These are phyloP conservation scores for Penicillium longicatenatum DNA, from an alignment of 495 filamentous ascomycete genomes.

Conservation along the genomic window DNA sequence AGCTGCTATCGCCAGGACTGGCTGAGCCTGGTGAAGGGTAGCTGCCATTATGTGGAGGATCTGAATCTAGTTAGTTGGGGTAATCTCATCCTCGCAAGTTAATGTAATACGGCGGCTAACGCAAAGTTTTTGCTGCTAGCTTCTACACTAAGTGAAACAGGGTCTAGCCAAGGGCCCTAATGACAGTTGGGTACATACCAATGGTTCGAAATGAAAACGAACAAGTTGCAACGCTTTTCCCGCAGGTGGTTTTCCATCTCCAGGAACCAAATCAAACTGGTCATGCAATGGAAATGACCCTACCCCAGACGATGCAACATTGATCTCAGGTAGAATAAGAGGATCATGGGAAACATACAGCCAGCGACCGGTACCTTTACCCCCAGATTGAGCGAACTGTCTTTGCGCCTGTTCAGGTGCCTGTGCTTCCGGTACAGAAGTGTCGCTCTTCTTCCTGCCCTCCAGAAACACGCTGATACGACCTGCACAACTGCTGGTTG, in stretches of 20 bases:
- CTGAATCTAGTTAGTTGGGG: conserved; percentile 40
- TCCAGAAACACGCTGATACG: conserved; percentile 84
- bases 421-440: conserved; percentile 8
- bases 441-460: conserved; percentile 54
- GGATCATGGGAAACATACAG: conserved; percentile 85
- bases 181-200: conserved; percentile 59
- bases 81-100: too few species aligned
- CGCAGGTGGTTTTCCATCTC: conserved; percentile 32
- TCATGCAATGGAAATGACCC: conserved; percentile 21
- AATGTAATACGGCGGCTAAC: too few species aligned
- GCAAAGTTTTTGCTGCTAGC: too few species aligned
- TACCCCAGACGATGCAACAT: conserved; percentile 2
- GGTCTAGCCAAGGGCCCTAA: not conserved
- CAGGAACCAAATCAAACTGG: conserved; percentile 37
- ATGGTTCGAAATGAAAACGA: conserved; percentile 91
- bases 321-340: conserved; percentile 33
- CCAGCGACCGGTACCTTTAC: conserved; percentile 85
- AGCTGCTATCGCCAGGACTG: conserved; percentile 70
- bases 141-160: too few species aligned
- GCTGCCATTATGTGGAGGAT: conserved; percentile 86
- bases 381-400: conserved; percentile 60
- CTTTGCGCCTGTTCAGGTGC: conserved; percentile 6
- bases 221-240: conserved; percentile 56
- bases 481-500: conserved; percentile 89
- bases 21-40: conserved; percentile 69